Base-by-base conservation (phyloP, 345 rosid species). In the Schrenkiella parvula region DNA sequence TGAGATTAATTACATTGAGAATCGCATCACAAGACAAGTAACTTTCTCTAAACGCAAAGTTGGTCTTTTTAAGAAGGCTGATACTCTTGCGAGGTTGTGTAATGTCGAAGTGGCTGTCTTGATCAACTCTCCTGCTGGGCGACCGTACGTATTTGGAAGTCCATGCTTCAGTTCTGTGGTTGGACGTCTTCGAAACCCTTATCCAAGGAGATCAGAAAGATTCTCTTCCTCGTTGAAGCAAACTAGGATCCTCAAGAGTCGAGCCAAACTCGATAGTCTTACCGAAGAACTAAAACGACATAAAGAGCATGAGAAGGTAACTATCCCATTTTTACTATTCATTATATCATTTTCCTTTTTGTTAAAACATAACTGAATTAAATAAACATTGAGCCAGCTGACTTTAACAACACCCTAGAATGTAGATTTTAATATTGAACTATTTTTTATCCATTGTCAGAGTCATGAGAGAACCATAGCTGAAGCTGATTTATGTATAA, bases 21-120 rank as follows among this genome's bases (percentile, higher is more conserved):
- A 82, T 1, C 74, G 70, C 5, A 76, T 52, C 55, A 47, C 77
- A 75, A 85, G 68, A 23, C 80, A 80, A 34, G 82, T 76, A 4
- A 81, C 83, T 23, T 85, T 85, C 46, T 80, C 82, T 0, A 83
- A 80, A 61, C 70, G 83, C 15, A 56, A 72, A 22, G n/a, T 64
- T 0, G 84, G 82, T 12, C 57, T 85, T 0, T 78, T 83, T 54
- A 83, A 78, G 31, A 80, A 83, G 59, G 89, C 83, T 1, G 79
- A 84, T 12, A 80, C 80, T 26, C 79, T 83, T 18, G 72, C 75
- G 51, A 81, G 75, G 17, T 70, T 81, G 0, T 81, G 82, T 18
- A 83, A 86, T 13, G 81, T 73, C 17, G 82, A 81, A 2, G 11
- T 81, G 6, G 82, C 68, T 12, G 31, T 85, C 26, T 9, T 81